Conservation (phyloP, 768 basidiomycete genomes). For the Harrya chromipes region DNA sequence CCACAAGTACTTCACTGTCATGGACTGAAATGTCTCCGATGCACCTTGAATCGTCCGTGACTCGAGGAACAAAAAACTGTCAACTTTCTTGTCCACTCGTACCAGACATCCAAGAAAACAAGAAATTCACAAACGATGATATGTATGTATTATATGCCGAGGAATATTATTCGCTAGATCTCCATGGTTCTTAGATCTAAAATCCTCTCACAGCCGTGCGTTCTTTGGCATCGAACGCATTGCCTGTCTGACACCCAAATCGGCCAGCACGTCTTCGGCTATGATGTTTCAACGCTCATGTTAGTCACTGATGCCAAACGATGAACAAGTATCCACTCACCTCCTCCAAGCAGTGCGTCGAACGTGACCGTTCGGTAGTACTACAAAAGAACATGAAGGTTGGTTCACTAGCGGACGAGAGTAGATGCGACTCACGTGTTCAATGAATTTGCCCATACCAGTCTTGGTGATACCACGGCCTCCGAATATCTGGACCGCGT, state of each 20-base stretch:
- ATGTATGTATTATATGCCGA: background rate
- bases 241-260: slow-evolving; percentile 80
- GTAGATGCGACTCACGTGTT: slow-evolving; percentile 41
- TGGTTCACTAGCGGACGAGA: background rate
- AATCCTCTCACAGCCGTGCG: slow-evolving; percentile 45
- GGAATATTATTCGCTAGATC: slow-evolving; percentile 1
- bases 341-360: slow-evolving; percentile 63
- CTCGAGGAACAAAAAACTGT: no score
- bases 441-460: slow-evolving; percentile 62
- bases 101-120: no score
- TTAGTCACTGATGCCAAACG: background rate
- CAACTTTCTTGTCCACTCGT: no score
- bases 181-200: background rate
- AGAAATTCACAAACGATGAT: no score
- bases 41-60: no score
- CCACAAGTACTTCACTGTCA: no score
- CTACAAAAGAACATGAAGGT: slow-evolving; percentile 20
- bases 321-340: slow-evolving; percentile 25
- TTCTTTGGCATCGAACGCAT: slow-evolving; percentile 73
- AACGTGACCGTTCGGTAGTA: slow-evolving; percentile 32
- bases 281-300: background rate
- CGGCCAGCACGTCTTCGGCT: slow-evolving; percentile 75
- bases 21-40: no score
- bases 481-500: slow-evolving; percentile 79
- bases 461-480: slow-evolving; percentile 81